Evolutionary conservation across 2,329 filamentous ascomycete species (phyloP), one percentile per base, ranked within the genome.

Genomic region (Aaosphaeria arxii): DNA sequence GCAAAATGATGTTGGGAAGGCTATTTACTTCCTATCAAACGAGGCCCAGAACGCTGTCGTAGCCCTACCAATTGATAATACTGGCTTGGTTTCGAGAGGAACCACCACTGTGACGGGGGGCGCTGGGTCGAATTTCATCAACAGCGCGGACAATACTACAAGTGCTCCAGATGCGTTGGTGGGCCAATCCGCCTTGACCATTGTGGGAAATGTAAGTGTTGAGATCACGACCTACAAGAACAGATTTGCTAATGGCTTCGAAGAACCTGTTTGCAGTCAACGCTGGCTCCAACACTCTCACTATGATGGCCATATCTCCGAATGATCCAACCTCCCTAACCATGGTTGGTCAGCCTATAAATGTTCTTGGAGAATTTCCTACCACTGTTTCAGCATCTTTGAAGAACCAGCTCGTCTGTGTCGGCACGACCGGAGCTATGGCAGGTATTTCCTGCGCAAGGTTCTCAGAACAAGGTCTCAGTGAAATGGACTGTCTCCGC

Each of bases 1-100:
- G 9, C 9, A 13, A 13, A 36, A 36, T 24, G 17, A 24, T 24
- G 39, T 40, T 38, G 62, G 55, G 30, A 78, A 77, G 58, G 80
- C 80, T 0, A 58, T 83, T 13, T 85, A 85, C 62, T 65, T 83
- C 46, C 65, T 82, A 36, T 81, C 76, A 33, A 86, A 85, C 54
- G 72, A 78, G 2, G 63, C 60, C 7, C 54, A 72, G 0, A 81
- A 83, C 46, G 60, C 71, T 0, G 70, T 84, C 4, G 70, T 81
- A 1, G 75, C 80, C 0, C 45, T 84, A 1, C 71, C 74, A 0
- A 72, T 84, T 30, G 66, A 59, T 0, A 40, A 51, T 0, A 67
- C 81, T 48, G 81, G 81, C 0, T 72, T 66, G 6, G 67, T 84
- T 0, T 71, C 67, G 0, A 59, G 63, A 4, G 77, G 74, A 1